These are phyloP conservation scores for Curvularia sp. DNA, from an alignment of 2,329 filamentous ascomycete species.

Conservation along the genomic window DNA sequence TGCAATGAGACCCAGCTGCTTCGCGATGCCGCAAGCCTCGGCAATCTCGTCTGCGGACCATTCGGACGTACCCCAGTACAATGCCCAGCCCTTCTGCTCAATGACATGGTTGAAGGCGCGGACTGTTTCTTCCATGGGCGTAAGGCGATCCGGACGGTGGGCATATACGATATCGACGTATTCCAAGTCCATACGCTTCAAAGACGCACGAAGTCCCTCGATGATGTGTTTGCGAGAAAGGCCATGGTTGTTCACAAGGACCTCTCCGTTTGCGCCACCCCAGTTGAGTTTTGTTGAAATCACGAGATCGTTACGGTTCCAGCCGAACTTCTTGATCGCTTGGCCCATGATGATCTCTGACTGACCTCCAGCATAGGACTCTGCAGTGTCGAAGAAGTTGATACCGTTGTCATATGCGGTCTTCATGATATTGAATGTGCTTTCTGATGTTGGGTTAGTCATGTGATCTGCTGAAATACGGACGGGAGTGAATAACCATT, in stretches of 20 bases:
- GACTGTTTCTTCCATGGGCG: conserved; percentile 75
- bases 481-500: conserved; percentile 56
- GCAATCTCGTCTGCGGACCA: conserved; percentile 67
- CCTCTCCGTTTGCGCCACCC: conserved; percentile 58
- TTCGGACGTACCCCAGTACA: conserved; percentile 70
- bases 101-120: conserved; percentile 76
- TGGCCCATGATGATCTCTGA: conserved; percentile 63
- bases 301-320: conserved; percentile 56
- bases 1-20: conserved; percentile 65
- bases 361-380: conserved; percentile 58
- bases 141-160: conserved; percentile 71
- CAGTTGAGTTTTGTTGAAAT: conserved; percentile 56
- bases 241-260: conserved; percentile 69
- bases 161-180: conserved; percentile 75
- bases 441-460: conserved; percentile 48
- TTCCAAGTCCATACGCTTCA: conserved; percentile 64
- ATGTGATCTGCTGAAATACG: background rate
- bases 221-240: conserved; percentile 74
- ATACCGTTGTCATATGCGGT: conserved; percentile 64
- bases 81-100: conserved; percentile 67
- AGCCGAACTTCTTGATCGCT: conserved; percentile 63
- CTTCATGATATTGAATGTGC: conserved; percentile 62
- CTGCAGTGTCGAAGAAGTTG: conserved; percentile 42
- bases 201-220: conserved; percentile 68
- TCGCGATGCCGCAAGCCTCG: conserved; percentile 65